Percentiles rank a stretch among this genome's conserved stretches.
Conservation (phyloP, 2,329 filamentous ascomycete species). For the Pochonia chlamydosporia region DNA sequence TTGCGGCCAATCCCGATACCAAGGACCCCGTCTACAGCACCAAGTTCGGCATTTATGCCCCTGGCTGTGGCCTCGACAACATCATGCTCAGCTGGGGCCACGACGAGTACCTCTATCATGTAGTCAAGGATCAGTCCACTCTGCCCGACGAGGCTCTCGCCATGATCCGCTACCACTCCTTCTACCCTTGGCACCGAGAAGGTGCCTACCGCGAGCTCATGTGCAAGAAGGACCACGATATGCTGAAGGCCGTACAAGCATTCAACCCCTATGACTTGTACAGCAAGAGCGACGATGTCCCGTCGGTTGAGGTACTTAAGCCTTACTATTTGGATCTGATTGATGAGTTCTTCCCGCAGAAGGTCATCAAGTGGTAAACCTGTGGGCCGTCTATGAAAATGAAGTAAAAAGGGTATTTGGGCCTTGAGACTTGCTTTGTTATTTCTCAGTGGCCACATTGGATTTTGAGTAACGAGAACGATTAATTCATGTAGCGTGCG, state of each 20-base stretch:
- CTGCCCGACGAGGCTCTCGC: constrained; percentile 78
- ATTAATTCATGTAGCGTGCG: not conserved
- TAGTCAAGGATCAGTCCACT: constrained; percentile 74
- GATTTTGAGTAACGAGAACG: not conserved
- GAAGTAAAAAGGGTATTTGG: not conserved
- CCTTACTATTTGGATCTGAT: constrained; percentile 39
- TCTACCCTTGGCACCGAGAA: constrained; percentile 86
- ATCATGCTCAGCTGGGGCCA: constrained; percentile 89
- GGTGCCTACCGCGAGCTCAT: constrained; percentile 79
- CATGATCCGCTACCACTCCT: constrained; percentile 91
- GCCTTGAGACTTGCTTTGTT: not conserved
- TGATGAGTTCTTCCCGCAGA: constrained; percentile 35
- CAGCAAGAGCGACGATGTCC: constrained; percentile 82
- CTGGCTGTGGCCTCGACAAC: constrained; percentile 77
- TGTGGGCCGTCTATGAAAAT: too few species aligned
- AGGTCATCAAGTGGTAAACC: constrained; percentile 34
- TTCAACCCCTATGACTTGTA: constrained; percentile 93
- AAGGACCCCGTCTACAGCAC: constrained; percentile 67
- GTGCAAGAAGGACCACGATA: constrained; percentile 72
- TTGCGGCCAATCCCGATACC: constrained; percentile 70
- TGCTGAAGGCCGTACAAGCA: constrained; percentile 74
- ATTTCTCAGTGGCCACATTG: not conserved
- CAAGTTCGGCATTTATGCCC: constrained; percentile 72
- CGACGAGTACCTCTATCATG: constrained; percentile 82
- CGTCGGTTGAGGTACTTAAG: constrained; percentile 71